These are phyloP conservation scores for Verticillium dahliae DNA, from an alignment of 2,329 filamentous ascomycete species.

Conservation along the genomic window DNA sequence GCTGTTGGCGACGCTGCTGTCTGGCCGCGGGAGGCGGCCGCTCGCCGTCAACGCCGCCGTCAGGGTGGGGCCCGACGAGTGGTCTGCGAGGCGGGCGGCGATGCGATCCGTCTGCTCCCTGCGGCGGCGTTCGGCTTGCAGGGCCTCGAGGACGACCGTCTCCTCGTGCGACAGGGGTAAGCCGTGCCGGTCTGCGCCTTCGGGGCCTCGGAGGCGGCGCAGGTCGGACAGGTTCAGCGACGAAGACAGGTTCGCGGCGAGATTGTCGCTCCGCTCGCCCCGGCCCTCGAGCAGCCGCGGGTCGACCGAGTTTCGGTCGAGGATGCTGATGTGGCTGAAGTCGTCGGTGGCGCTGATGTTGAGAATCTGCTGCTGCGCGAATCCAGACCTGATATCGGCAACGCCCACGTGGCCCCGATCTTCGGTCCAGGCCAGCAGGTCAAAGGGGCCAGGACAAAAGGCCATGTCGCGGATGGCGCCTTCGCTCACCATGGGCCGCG, in stretches of 20 bases:
- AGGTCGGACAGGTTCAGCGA: conserved; percentile 26
- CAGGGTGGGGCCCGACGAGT: not conserved
- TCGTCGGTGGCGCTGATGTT: conserved; percentile 53
- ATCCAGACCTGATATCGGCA: conserved; percentile 63
- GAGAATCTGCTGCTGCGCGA: conserved; percentile 63
- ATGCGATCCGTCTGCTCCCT: conserved; percentile 28
- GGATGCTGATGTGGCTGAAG: conserved; percentile 49
- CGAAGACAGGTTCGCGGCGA: conserved; percentile 11
- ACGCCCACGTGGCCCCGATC: conserved; percentile 72
- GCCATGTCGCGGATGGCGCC: conserved; percentile 87
- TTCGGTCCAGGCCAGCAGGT: conserved; percentile 90
- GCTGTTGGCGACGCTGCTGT: conserved; percentile 11
- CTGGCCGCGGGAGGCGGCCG: conserved; percentile 2
- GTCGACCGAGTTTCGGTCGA: conserved; percentile 49
- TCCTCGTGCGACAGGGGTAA: conserved; percentile 41
- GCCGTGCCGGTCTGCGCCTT: conserved; percentile 20
- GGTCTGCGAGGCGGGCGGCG: conserved; percentile 9
- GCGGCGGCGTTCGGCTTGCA: conserved; percentile 46
- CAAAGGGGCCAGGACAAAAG: conserved; percentile 84
- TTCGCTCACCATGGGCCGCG: conserved; percentile 59
- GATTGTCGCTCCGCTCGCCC: conserved; percentile 35
- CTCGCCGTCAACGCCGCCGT: not conserved
- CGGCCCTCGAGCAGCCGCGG: conserved; percentile 42
- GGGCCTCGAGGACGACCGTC: conserved; percentile 48
- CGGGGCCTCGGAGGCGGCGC: conserved; percentile 5